Conservation (phyloP, 805 yeast species). For the Lipomyces kockii region DNA sequence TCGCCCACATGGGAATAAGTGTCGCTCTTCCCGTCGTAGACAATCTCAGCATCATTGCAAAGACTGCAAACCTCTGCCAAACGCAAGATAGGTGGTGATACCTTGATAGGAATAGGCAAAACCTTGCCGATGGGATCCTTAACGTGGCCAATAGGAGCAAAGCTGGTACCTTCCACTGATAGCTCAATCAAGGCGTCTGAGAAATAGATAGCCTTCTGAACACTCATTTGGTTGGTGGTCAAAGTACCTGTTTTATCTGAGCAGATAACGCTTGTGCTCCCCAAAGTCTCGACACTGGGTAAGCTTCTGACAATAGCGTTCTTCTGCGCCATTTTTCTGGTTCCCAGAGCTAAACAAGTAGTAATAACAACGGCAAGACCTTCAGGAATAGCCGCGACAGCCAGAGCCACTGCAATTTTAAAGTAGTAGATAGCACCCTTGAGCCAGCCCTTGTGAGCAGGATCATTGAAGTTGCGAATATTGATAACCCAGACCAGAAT, state of each 20-base stretch:
- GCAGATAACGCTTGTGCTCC: conserved; percentile 62
- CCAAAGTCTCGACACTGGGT: conserved; percentile 60
- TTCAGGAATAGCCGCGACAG: conserved; percentile 58
- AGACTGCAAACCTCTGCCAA: conserved; percentile 51
- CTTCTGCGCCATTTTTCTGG: conserved; percentile 52
- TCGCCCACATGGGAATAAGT: conserved; percentile 52
- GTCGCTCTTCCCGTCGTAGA: conserved; percentile 43
- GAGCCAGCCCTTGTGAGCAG: conserved; percentile 51
- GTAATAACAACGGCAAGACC: conserved; percentile 58
- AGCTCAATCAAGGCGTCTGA: conserved; percentile 45
- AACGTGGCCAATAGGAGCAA: conserved; percentile 28
- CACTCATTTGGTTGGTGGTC: conserved; percentile 49
- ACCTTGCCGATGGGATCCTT: conserved; percentile 41
- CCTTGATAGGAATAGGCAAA: conserved; percentile 27
- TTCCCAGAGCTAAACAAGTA: conserved; percentile 55
- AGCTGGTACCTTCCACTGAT: conserved; percentile 48
- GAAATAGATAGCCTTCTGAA: conserved; percentile 45
- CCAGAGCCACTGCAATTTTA: conserved; percentile 55
- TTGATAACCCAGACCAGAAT: conserved; percentile 54
- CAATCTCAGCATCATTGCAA: conserved; percentile 48
- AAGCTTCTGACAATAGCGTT: conserved; percentile 54
- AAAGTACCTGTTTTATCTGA: conserved; percentile 56
- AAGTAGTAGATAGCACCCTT: conserved; percentile 56
- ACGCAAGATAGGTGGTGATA: conserved; percentile 37
- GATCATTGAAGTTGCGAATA: conserved; percentile 50